A percentile compares a stretch with the other conserved stretches of the same genome.
Conservation (phyloP, 2,329 filamentous ascomycete species). For the Fusarium neocosmosporiellum region DNA sequence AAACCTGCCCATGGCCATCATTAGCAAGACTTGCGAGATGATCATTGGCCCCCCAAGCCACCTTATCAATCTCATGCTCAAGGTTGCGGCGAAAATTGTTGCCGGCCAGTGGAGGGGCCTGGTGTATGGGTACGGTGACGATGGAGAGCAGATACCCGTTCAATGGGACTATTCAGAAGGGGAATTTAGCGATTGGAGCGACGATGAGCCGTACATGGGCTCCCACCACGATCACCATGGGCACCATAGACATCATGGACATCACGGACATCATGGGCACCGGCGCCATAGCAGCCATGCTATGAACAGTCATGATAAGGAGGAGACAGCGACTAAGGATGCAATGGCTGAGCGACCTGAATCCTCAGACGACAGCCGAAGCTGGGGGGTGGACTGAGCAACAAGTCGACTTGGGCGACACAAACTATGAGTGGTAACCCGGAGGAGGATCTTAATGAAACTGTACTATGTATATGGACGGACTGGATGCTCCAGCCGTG, state of each 20-base stretch:
- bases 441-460: not conserved
- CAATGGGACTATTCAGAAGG: constrained; percentile 73
- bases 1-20: constrained; percentile 62
- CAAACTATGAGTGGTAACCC: constrained; percentile 1
- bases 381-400: constrained; percentile 40
- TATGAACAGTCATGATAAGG: not conserved
- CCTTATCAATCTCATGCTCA: constrained; percentile 81
- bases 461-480: not conserved
- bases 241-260: constrained; percentile 19
- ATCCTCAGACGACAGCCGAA: constrained; percentile 41
- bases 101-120: constrained; percentile 71
- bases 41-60: constrained; percentile 84
- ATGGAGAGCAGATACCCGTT: constrained; percentile 65
- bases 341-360: constrained; percentile 23
- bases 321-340: constrained; percentile 3
- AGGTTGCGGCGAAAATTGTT: constrained; percentile 81
- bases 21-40: constrained; percentile 81
- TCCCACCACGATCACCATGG: constrained; percentile 19
- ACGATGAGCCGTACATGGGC: constrained; percentile 58
- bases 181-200: constrained; percentile 64
- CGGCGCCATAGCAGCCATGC: not conserved
- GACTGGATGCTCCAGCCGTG: not conserved
- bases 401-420: not conserved
- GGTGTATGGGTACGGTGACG: constrained; percentile 65
- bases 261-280: constrained; percentile 18